Conservation (phyloP, 176 grass and related monocot species). For the Aegilops umbellulata region DNA sequence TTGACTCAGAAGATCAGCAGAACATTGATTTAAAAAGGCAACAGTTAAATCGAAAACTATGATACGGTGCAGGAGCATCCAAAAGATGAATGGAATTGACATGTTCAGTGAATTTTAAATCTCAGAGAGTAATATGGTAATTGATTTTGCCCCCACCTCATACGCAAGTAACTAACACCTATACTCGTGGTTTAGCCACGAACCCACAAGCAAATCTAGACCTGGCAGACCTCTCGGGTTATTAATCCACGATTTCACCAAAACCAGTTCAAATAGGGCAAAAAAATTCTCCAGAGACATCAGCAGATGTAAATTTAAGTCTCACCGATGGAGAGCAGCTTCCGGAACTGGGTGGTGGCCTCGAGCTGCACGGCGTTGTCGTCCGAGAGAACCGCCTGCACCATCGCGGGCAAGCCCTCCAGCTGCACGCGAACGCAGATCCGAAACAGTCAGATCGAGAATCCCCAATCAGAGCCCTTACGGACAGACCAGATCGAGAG, state of each 20-base stretch:
- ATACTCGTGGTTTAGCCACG: not conserved
- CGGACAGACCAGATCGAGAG: conserved; percentile 28
- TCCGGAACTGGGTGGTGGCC: conserved; percentile 78
- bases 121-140: not conserved
- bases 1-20: not conserved
- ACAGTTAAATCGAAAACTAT: not conserved
- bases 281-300: not conserved
- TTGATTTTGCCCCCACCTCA: not conserved
- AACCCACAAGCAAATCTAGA: not conserved
- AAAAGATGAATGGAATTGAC: not conserved
- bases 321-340: conserved; percentile 88
- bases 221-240: not conserved
- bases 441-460: conserved; percentile 35
- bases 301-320: not conserved
- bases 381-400: conserved; percentile 69
- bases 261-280: not conserved
- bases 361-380: conserved; percentile 66
- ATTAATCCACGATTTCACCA: not conserved
- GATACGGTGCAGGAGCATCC: not conserved
- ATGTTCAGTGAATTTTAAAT: not conserved
- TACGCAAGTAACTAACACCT: not conserved
- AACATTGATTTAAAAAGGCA: not conserved
- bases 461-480: not conserved
- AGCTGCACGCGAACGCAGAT: conserved; percentile 44
- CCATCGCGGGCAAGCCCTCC: conserved; percentile 71